Conservation (phyloP, 2,329 filamentous ascomycete species). For the Neofusicoccum parvum region DNA sequence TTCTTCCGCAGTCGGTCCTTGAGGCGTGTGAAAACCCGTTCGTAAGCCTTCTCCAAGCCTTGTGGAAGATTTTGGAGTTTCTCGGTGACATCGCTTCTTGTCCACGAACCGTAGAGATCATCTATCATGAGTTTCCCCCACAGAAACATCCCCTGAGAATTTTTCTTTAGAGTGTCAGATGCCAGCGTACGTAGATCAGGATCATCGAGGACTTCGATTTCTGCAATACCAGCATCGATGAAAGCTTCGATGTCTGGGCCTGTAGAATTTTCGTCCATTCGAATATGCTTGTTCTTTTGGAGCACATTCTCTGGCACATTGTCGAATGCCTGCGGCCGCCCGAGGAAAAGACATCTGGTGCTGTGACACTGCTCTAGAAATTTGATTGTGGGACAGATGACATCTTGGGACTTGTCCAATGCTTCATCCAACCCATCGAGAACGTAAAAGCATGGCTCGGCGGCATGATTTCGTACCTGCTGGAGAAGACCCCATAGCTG, state of each 20-base stretch:
- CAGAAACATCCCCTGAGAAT: background rate
- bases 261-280: background rate
- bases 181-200: background rate
- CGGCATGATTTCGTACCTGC: background rate
- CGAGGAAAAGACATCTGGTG: background rate
- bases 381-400: background rate
- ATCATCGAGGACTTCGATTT: background rate
- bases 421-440: background rate
- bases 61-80: background rate
- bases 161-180: background rate
- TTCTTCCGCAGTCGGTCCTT: background rate
- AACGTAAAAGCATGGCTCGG: background rate
- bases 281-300: background rate
- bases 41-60: background rate
- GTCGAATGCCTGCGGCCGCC: background rate
- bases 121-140: background rate
- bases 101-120: background rate
- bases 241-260: background rate
- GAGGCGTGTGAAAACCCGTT: background rate
- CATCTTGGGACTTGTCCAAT: background rate
- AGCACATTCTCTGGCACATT: background rate
- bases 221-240: background rate
- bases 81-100: background rate
- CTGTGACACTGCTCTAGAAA: background rate
- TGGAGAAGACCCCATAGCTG: background rate